Conservation (phyloP, 169 alveolate genomes). For the Plasmodium vivax region DNA sequence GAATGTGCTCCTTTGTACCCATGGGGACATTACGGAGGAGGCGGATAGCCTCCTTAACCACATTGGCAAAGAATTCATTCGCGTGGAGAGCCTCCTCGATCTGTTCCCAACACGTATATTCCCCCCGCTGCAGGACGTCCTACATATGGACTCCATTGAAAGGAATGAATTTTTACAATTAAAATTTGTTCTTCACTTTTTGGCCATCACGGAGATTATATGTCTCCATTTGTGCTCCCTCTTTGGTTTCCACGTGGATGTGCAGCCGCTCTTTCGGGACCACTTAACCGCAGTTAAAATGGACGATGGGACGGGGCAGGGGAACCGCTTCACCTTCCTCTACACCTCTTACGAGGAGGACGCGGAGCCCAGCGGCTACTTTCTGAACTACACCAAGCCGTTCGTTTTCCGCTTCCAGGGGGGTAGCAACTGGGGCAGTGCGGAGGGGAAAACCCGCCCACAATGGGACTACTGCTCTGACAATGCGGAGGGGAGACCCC, state of each 20-base stretch:
- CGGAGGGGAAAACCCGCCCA: neutral
- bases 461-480: neutral
- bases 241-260: neutral
- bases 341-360: constrained; percentile 19
- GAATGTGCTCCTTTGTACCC: constrained; percentile 7
- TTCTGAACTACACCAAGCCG: constrained; percentile 35
- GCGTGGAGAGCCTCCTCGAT: constrained; percentile 14
- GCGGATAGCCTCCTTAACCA: neutral
- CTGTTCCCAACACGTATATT: constrained; percentile 22
- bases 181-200: constrained; percentile 38
- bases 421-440: neutral
- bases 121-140: constrained; percentile 20
- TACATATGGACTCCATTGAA: constrained; percentile 11
- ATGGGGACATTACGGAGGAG: neutral
- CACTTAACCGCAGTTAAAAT: constrained; percentile 38
- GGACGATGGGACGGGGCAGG: neutral
- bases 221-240: constrained; percentile 34
- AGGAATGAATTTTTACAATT: constrained; percentile 34
- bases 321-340: constrained; percentile 26
- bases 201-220: constrained; percentile 39
- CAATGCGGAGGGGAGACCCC: neutral
- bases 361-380: neutral
- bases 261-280: constrained; percentile 9
- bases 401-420: constrained; percentile 33
- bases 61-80: constrained; percentile 6